Conservation (phyloP, 192 early-diverging fungal genomes). For the Dissophora ornata region DNA sequence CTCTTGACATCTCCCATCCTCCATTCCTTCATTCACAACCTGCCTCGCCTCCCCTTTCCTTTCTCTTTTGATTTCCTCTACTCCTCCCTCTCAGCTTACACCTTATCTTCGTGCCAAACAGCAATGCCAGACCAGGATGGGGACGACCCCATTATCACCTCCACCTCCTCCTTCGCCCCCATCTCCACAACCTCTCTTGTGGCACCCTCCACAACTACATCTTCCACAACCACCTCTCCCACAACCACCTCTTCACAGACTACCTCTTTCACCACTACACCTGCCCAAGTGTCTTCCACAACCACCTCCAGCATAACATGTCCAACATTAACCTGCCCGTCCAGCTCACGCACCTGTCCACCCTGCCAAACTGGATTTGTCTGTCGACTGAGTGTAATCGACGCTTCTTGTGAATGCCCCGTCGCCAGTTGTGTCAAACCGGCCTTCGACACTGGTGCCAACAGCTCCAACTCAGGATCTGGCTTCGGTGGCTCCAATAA, state of each 20-base stretch:
- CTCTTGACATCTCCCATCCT: too few relatives aligned
- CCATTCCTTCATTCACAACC: too few relatives aligned
- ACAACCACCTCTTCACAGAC: not conserved
- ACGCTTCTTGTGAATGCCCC: constrained; percentile 33
- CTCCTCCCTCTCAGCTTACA: too few relatives aligned
- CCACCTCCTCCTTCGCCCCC: too few relatives aligned
- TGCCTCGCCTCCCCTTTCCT: too few relatives aligned
- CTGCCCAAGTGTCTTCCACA: too few relatives aligned
- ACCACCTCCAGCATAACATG: constrained; percentile 1
- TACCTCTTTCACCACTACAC: too few relatives aligned
- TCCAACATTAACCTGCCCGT: not conserved
- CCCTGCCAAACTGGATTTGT: constrained; percentile 21
- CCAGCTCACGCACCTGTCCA: constrained; percentile 13
- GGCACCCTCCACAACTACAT: not conserved
- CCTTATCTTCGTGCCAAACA: too few relatives aligned
- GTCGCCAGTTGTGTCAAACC: constrained; percentile 31
- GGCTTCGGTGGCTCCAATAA: not conserved
- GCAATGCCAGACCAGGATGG: too few relatives aligned
- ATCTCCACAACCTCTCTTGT: too few relatives aligned
- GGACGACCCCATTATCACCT: too few relatives aligned
- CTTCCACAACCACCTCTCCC: not conserved
- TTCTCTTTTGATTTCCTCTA: too few relatives aligned
- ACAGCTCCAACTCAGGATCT: not conserved
- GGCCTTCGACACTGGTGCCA: constrained; percentile 32
- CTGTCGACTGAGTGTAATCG: constrained; percentile 30